Evolutionary conservation across 805 yeast species (phyloP), one percentile per base, ranked within the genome.

Genomic region (Metschnikowia peoriensis): DNA sequence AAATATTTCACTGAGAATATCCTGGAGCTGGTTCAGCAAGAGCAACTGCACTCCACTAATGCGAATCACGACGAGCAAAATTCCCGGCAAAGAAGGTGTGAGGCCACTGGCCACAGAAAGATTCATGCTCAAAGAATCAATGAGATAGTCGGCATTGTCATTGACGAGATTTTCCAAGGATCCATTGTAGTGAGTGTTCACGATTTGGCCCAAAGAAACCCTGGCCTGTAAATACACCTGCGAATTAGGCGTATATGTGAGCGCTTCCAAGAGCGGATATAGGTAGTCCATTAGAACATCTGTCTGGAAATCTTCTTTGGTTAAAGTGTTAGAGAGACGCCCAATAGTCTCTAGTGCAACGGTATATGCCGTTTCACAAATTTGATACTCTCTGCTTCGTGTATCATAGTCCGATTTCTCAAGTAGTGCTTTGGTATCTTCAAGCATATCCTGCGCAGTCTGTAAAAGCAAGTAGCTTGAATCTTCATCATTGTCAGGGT

Each of bases 111-210:
- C 83, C 2, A 87, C 80, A 28, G 89, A 82, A 49, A 94, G 71
- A 55, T 79, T 81, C 29, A 83, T 67, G 2, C 96, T 86, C n/a
- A 91, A 72, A 0, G 90, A 71, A 64, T 94, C 97, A 14, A 91
- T 72, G 16, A 93, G 67, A 63, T 92, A 92, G 61, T 93, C 97
- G 51, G 84, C 77, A 64, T 91, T 93, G 28, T 82, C 83, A 38
- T 77, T 61, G 1, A 94, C 74, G 53, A 93, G 63, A 2, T 67
- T 66, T 35, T 71, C 71, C 2, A 92, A 67, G 0, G 89, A 82
- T 0, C 86, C 86, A 35, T 71, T 61, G 14, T 68, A 66, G 54
- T 85, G 86, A 11, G 84, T 70, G 5, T 72, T 65, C 14, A 67
- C 60, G 1, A 75, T 68, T 9, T 67, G 57, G 0, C 89, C 80